A percentile compares a stretch with the other conserved stretches of the same genome.
Conservation (phyloP, 331 rosid genomes). For the Erythrophleum ivorense region DNA sequence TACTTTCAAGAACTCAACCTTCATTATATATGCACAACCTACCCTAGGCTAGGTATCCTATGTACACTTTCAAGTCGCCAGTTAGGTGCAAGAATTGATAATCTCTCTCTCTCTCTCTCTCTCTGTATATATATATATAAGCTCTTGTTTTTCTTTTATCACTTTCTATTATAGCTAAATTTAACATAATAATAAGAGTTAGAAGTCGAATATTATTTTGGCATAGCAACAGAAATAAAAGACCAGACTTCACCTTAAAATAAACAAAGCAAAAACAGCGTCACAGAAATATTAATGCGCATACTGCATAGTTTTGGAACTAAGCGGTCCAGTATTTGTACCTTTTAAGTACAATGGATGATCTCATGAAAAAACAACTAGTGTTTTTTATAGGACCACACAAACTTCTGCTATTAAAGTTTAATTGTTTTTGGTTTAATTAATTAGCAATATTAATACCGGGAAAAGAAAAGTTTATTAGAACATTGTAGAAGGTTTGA, state of each 20-base stretch:
- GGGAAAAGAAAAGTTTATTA: background rate
- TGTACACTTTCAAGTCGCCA: background rate
- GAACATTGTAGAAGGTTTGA: background rate
- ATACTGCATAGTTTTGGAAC: constrained; percentile 15
- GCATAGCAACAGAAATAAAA: constrained; percentile 20
- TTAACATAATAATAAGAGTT: background rate
- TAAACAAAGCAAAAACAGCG: background rate
- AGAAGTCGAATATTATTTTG: background rate
- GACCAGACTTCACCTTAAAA: constrained; percentile 18
- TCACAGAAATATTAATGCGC: background rate
- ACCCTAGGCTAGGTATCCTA: background rate
- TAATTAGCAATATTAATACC: background rate
- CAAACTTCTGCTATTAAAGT: background rate
- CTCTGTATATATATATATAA: background rate
- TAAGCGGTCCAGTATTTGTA: constrained; percentile 30
- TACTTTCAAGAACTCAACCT: background rate
- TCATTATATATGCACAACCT: background rate
- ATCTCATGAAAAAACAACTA: background rate
- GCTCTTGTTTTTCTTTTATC: background rate
- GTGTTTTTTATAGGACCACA: constrained; percentile 37
- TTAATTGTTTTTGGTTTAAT: background rate
- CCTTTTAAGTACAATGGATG: constrained; percentile 23
- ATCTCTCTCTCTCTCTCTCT: background rate
- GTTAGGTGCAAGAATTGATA: constrained; percentile 14
- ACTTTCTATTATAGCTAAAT: constrained; percentile 1